Conservation (phyloP, 73 alveolate genomes). For the Paramecium primaurelia region DNA sequence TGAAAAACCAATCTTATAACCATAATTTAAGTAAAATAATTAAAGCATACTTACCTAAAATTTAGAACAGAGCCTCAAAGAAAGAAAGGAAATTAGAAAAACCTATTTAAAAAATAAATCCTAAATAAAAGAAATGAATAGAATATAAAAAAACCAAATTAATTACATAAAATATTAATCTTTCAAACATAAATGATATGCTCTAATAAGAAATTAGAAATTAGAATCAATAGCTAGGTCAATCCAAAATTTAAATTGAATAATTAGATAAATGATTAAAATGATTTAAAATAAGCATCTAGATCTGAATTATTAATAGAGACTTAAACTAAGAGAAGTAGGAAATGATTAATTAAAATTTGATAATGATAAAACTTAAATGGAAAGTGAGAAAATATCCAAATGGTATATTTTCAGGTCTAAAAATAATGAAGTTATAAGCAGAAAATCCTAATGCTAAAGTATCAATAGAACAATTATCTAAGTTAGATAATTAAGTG, state of each 20-base stretch:
- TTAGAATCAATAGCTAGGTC: neutral
- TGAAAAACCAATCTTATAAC: neutral
- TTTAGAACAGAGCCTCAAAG: neutral
- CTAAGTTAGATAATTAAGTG: neutral
- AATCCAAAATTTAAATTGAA: neutral
- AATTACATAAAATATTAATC: neutral
- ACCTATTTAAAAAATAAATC: neutral
- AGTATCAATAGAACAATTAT: no score
- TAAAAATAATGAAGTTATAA: neutral
- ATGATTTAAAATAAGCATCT: neutral
- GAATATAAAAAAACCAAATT: neutral
- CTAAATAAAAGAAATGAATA: neutral
- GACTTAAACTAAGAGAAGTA: neutral
- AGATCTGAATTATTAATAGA: neutral
- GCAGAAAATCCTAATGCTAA: neutral
- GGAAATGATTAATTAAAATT: neutral
- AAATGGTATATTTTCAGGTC: slow-evolving; percentile 3
- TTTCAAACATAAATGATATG: neutral
- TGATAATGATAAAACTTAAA: slow-evolving; percentile 40
- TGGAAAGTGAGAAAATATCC: slow-evolving; percentile 43
- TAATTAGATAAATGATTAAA: neutral
- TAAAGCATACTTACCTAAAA: neutral
- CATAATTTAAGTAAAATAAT: neutral
- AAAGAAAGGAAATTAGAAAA: neutral
- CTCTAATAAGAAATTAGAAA: neutral